These are phyloP conservation scores for Aspergillus steynii DNA, from an alignment of 495 filamentous ascomycete species.

Conservation along the genomic window DNA sequence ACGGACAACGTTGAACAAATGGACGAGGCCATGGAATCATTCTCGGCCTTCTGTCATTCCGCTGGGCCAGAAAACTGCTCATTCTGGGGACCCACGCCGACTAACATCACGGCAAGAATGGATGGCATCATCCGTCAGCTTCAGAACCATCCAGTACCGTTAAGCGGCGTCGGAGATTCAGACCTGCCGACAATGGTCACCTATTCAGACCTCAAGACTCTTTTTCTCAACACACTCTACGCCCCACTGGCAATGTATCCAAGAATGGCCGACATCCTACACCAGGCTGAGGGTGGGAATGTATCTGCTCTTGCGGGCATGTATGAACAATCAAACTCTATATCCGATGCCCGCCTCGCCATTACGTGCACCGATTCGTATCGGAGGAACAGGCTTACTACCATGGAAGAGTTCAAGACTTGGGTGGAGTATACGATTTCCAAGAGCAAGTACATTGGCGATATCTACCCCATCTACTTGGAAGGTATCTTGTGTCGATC, in stretches of 20 bases:
- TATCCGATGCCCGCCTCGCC: conserved; percentile 17
- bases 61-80: conserved; percentile 38
- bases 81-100: conserved; percentile 37
- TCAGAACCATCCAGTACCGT: conserved; percentile 42
- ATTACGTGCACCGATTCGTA: conserved; percentile 21
- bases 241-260: conserved; percentile 16
- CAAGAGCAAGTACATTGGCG: conserved; percentile 23
- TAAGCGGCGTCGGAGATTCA: conserved; percentile 21
- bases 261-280: conserved; percentile 18
- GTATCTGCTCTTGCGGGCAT: conserved; percentile 14
- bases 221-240: conserved; percentile 21
- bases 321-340: conserved; percentile 15
- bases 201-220: conserved; percentile 32
- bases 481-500: conserved; percentile 21
- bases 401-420: conserved; percentile 16
- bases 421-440: conserved; percentile 14
- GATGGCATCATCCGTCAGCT: conserved; percentile 33
- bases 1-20: conserved; percentile 40
- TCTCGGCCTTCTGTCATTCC: conserved; percentile 43
- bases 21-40: conserved; percentile 34
- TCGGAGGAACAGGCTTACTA: conserved; percentile 17
- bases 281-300: conserved; percentile 14
- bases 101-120: conserved; percentile 41
- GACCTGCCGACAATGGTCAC: conserved; percentile 28
- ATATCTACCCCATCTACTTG: conserved; percentile 14